Conservation (phyloP, 2,329 filamentous ascomycete species). For the Orbilia ellipsospora region DNA sequence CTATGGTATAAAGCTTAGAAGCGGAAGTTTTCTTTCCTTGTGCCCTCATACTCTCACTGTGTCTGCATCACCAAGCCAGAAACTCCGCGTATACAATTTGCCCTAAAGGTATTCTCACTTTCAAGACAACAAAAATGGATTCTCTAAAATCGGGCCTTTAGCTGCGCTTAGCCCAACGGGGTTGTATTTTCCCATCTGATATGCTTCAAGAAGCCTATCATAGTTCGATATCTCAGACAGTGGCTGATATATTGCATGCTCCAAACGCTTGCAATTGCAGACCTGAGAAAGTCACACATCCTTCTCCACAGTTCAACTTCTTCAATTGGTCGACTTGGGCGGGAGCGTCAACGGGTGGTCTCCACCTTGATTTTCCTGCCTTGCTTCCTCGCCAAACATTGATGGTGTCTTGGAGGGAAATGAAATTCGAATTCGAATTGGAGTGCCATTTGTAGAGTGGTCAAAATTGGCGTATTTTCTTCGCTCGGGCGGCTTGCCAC, state of each 20-base stretch:
- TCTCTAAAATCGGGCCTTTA: neutral
- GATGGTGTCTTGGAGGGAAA: constrained; percentile 4
- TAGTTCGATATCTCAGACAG: constrained; percentile 37
- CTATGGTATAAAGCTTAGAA: constrained; percentile 15
- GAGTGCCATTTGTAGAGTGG: neutral
- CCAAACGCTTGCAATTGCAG: constrained; percentile 16
- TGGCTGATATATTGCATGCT: constrained; percentile 42
- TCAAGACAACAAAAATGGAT: neutral
- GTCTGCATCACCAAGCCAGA: constrained; percentile 19
- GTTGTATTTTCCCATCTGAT: constrained; percentile 19
- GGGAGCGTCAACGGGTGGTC: constrained; percentile 41
- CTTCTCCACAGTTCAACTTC: constrained; percentile 25
- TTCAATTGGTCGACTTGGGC: constrained; percentile 35
- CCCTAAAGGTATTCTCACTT: neutral
- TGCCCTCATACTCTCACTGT: constrained; percentile 27
- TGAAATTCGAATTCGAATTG: constrained; percentile 7
- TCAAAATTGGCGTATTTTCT: constrained; percentile 32
- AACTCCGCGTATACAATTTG: neutral
- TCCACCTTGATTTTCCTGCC: constrained; percentile 26
- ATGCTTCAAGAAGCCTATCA: constrained; percentile 29
- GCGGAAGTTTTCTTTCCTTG: constrained; percentile 27
- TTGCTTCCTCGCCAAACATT: constrained; percentile 1
- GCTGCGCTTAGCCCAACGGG: constrained; percentile 30
- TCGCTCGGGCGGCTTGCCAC: neutral
- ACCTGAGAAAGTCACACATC: constrained; percentile 10